These are phyloP conservation scores for Gossypium davidsonii DNA, from an alignment of 441 rosid genomes.

Conservation along the genomic window DNA sequence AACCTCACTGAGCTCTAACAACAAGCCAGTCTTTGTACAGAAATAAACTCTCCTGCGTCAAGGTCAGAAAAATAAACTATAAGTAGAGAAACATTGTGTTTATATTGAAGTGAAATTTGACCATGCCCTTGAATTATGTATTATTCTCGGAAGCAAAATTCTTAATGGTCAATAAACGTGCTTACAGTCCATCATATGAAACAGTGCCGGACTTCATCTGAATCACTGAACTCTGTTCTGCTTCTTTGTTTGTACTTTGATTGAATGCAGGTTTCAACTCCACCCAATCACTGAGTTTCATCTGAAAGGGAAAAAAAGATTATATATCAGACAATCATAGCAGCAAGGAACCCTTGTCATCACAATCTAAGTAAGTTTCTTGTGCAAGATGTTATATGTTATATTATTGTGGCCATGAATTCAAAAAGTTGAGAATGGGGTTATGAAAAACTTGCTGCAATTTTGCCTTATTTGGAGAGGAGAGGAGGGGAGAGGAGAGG, in stretches of 20 bases:
- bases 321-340: neutral
- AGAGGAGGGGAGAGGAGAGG: neutral
- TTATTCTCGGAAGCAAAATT: neutral
- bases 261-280: constrained; percentile 31
- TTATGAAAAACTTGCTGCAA: neutral
- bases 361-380: neutral
- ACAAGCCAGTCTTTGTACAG: constrained; percentile 47
- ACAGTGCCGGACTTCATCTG: constrained; percentile 54
- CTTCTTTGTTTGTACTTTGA: constrained; percentile 28
- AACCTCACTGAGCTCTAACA: constrained; percentile 48
- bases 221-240: constrained; percentile 25
- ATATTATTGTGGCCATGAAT: neutral
- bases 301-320: constrained; percentile 24
- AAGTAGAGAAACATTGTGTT: neutral
- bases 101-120: neutral
- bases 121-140: neutral
- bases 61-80: constrained; percentile 8
- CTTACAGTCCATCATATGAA: constrained; percentile 51
- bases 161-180: constrained; percentile 10
- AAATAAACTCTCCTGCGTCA: constrained; percentile 47
- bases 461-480: too few species aligned
- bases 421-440: neutral
- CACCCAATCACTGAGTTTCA: constrained; percentile 58
- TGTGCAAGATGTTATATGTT: neutral
- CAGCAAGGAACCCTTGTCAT: neutral